Conservation (phyloP, 192 early-diverging fungal species). For the Funneliformis mosseae region DNA sequence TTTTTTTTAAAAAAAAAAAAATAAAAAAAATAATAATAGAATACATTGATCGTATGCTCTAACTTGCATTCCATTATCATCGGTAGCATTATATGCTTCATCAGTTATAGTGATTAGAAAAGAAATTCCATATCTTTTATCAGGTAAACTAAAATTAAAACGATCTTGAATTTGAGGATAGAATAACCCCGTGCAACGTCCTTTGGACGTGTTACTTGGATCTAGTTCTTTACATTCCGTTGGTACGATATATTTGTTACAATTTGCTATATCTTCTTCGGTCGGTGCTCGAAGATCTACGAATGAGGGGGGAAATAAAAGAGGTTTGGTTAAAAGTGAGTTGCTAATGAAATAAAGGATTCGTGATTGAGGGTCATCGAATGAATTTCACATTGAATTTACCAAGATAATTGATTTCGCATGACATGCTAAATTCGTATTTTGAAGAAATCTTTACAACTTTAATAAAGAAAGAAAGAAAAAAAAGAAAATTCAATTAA, state of each 20-base stretch:
- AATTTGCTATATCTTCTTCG: neutral
- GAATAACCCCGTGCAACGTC: neutral
- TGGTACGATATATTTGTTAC: neutral
- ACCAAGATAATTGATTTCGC: neutral
- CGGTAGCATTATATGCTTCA: neutral
- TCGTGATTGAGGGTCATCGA: neutral
- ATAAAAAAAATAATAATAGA: neutral
- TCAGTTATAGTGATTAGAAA: neutral
- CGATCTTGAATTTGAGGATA: neutral
- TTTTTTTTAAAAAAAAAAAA: neutral
- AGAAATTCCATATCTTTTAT: neutral
- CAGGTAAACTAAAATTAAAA: slow-evolving; percentile 6
- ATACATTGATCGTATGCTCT: neutral
- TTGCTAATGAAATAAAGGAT: neutral
- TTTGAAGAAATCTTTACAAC: neutral
- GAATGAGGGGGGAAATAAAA: neutral
- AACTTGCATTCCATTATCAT: slow-evolving; percentile 12
- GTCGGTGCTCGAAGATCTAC: neutral
- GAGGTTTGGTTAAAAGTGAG: neutral
- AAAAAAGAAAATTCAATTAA: neutral
- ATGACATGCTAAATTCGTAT: neutral
- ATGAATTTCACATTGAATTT: neutral
- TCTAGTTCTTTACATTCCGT: neutral
- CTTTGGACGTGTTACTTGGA: neutral
- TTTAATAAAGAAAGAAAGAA: neutral